A percentile compares a stretch with the other conserved stretches of the same genome.
phyloP scores from a whole-genome alignment of 306 rosid genomes.

The Begonia masoniana region DNA sequence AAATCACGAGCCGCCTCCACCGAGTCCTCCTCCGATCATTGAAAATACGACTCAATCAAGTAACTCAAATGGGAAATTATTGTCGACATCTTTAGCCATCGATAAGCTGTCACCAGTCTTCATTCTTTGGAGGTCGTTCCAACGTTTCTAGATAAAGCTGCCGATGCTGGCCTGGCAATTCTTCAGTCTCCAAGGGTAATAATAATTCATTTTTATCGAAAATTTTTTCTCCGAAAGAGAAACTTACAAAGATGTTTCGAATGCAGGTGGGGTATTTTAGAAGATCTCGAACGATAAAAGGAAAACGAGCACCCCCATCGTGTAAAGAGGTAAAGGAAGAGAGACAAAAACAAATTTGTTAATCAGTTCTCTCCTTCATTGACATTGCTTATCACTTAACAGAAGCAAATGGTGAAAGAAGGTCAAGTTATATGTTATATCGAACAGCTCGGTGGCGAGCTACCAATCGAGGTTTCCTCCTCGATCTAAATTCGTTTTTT shows the following conservation, averaged over 20 bases:
- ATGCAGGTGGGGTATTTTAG: constrained; percentile 88
- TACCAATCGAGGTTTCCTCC: constrained; percentile 63
- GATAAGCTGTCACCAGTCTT: constrained; percentile 14
- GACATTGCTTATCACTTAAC: constrained; percentile 11
- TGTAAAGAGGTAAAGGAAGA: constrained; percentile 58
- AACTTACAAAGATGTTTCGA: constrained; percentile 10
- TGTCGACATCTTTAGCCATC: constrained; percentile 49
- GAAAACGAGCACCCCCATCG: constrained; percentile 61
- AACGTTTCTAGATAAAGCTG: constrained; percentile 51
- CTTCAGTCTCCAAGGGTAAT: constrained; percentile 67
- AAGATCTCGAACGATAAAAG: constrained; percentile 74
- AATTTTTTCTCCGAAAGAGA: constrained; percentile 1
- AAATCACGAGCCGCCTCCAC: constrained; percentile 23
- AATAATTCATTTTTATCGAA: background rate
- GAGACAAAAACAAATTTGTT: background rate
- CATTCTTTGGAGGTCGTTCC: constrained; percentile 32
- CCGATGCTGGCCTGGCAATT: constrained; percentile 74
- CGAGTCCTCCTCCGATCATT: constrained; percentile 24
- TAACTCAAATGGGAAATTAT: constrained; percentile 30
- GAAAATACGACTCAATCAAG: constrained; percentile 24
- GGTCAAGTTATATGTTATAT: constrained; percentile 76
- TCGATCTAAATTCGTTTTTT: background rate
- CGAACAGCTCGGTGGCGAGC: constrained; percentile 74
- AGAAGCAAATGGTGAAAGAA: constrained; percentile 74
- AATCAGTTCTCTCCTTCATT: constrained; percentile 1